Base-by-base conservation (phyloP, 257 asterid species). In the Ophiorrhiza pumila region DNA sequence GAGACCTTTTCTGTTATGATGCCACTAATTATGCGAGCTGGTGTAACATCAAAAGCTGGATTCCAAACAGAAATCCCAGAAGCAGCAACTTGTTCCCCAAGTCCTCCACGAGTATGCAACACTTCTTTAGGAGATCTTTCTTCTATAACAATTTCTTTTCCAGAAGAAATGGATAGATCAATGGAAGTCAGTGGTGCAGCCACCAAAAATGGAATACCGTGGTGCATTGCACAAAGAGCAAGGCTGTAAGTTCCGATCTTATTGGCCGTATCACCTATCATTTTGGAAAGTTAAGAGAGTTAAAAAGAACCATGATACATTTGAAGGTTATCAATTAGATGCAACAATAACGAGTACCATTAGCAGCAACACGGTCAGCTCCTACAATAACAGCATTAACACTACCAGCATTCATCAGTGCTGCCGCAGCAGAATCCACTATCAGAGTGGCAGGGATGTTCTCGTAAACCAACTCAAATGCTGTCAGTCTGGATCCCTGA, bases 391-490 rank as follows among this genome's bases (percentile, higher is more conserved):
- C 96, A 31, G 96, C 97, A 68, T 88, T 80, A 80, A 90, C 98
- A 66, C 80, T 71, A 68, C 96, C 93, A 71, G 90, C 84, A 75
- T 87, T 88, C 97, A 94, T 91, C 55, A 94, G 74, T 20, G 98
- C 96, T 52, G 97, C 97, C 12, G 97, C 98, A 43, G 98, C 98
- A 73, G 98, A 94, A 87, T 94, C 98, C 45, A 96, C 96, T 77
- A 90, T 86, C 55, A 91, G 87, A 71, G 97, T 91, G 62, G 97
- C 95, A 13, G 98, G 98, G 61, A 94, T 91, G 23, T 88, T 87
- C 58, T 94, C 98, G 65, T 90, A 96, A 74, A 94, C 97, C 80
- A 94, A 80, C 79, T 91, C 98, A 71, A 89, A 94, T 65, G 98
- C 98, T 35, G 98, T 94, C 76, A 94, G 84, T 80, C 99, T 90